Evolutionary conservation across 768 basidiomycete genomes (phyloP), one percentile per base, ranked within the genome.

Genomic region (Auricularia heimuer): DNA sequence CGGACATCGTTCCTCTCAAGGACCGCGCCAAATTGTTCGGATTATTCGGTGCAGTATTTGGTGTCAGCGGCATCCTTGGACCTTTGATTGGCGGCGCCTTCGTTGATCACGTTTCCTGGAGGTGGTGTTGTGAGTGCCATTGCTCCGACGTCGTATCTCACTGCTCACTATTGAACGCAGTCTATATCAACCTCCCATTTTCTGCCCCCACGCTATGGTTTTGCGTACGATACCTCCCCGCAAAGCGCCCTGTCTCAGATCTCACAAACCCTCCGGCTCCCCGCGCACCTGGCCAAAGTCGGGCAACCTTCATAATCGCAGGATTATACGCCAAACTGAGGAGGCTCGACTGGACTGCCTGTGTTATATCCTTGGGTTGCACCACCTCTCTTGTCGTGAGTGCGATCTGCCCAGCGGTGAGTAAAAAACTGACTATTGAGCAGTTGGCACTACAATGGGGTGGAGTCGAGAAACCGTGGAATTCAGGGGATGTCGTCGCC

Each of bases 21-120:
- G 24, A 58, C n/a, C 66, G 66, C 3, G 54, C 66, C 6, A 44
- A 44, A 29, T 54, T 64, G 47, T 51, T 63, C 34, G 63, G 62
- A 14, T 61, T 63, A 11, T 64, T 67, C 42, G 63, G 63, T 35
- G 63, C 24, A 33, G 39, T 61, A 10, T 77, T 75, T 65, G 75
- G 73, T n/a, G 67, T 76, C 51, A 72, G 74, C 6, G 70, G 70
- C n/a, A 70, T 77, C 45, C 64, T 75, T 24, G 76, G 75, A 10
- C 75, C 76, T n/a, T 67, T 77, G 0, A 64, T 77, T 6, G 75
- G 75, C 16, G 75, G 76, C 45, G 73, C 74, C 2, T 73, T 76
- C 54, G 70, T 74, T 0, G 76, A 77, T 67, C 71, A 73, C 61
- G 70, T 74, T 12, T 65, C 69, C 3, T 75, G 75, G 74, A 64